These are phyloP conservation scores for Beauveria bassiana DNA, from an alignment of 2,329 filamentous ascomycete genomes.

Conservation along the genomic window DNA sequence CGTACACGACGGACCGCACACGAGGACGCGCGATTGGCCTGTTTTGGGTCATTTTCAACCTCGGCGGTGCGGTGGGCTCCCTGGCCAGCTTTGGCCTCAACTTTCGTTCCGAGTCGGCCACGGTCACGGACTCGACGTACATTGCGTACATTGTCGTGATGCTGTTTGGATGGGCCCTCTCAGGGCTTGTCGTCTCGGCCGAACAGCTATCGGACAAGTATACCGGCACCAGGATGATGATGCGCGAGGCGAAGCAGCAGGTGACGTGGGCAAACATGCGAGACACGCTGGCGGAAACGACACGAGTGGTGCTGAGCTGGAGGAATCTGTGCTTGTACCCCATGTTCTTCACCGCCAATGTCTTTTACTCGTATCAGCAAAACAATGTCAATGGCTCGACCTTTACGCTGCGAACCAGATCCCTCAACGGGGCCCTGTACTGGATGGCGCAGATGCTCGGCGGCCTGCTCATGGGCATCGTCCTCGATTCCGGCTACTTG, in stretches of 20 bases:
- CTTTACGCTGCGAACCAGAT: slow-evolving; percentile 66
- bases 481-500: slow-evolving; percentile 54
- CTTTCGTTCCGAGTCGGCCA: slow-evolving; percentile 15
- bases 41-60: slow-evolving; percentile 41
- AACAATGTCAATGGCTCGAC: slow-evolving; percentile 63
- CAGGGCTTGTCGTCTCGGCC: background rate
- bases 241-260: background rate
- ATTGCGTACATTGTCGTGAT: slow-evolving; percentile 72
- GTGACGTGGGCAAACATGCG: slow-evolving; percentile 37
- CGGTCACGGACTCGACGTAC: slow-evolving; percentile 64
- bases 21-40: slow-evolving; percentile 35
- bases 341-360: slow-evolving; percentile 65
- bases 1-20: slow-evolving; percentile 12
- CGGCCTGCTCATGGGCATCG: slow-evolving; percentile 63
- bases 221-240: background rate
- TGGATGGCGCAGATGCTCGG: slow-evolving; percentile 73
- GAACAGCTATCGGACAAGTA: background rate
- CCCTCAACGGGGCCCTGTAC: slow-evolving; percentile 76
- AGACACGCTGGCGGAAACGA: slow-evolving; percentile 32
- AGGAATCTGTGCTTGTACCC: slow-evolving; percentile 79
- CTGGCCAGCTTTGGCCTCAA: slow-evolving; percentile 24
- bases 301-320: slow-evolving; percentile 57
- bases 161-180: slow-evolving; percentile 46
- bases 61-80: slow-evolving; percentile 37
- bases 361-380: slow-evolving; percentile 83